Evolutionary conservation across 805 yeast species (phyloP).

Genomic region (Tetrapisispora phaffii): DNA sequence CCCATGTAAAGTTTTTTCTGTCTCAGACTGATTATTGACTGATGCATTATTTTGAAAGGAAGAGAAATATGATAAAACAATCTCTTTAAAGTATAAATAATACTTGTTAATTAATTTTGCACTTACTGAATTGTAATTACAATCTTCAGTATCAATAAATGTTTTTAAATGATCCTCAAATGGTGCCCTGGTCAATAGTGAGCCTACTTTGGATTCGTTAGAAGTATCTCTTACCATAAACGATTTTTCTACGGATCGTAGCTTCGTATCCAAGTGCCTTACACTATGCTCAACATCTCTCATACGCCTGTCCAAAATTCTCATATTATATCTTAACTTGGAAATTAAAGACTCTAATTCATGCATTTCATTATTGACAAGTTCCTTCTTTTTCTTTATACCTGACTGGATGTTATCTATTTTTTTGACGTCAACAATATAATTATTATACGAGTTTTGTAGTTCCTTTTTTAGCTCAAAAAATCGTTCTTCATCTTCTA

Average conservation of each 20-base stretch:
- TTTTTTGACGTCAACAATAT: constrained; percentile 11
- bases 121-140: not conserved
- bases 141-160: not conserved
- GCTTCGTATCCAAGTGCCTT: constrained; percentile 32
- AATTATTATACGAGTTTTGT: constrained; percentile 11
- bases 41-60: not conserved
- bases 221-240: not conserved
- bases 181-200: not conserved
- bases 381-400: constrained; percentile 22
- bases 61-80: not conserved
- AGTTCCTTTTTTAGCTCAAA: constrained; percentile 7
- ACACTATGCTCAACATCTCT: constrained; percentile 59
- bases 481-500: constrained; percentile 7
- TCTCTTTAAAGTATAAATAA: not conserved
- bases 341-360: constrained; percentile 51
- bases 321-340: constrained; percentile 53
- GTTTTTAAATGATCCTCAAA: constrained; percentile 1
- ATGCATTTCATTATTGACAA: constrained; percentile 32
- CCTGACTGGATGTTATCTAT: constrained; percentile 15
- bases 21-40: not conserved
- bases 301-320: constrained; percentile 48
- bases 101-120: not conserved
- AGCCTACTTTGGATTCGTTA: not conserved
- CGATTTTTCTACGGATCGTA: constrained; percentile 12
- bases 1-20: not conserved